Evolutionary conservation across 768 basidiomycete species (phyloP).

Genomic region (Amanita rimosa): DNA sequence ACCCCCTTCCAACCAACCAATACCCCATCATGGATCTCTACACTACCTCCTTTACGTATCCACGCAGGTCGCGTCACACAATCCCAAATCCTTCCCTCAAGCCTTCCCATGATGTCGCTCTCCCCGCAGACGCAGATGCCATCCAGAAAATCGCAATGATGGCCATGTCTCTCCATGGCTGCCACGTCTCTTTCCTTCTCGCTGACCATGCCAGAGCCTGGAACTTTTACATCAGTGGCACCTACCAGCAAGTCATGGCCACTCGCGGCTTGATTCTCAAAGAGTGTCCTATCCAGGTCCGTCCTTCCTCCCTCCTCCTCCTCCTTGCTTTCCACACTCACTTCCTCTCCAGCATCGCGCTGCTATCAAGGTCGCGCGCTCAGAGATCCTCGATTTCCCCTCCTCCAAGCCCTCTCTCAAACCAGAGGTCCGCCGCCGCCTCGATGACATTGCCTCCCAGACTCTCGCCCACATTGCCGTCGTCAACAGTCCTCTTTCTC

Average conservation of each 20-base stretch:
- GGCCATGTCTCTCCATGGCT: conserved; percentile 72
- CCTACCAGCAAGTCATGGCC: conserved; percentile 87
- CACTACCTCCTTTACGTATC: conserved; percentile 89
- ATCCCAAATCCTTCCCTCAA: conserved; percentile 32
- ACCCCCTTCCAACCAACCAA: conserved; percentile 37
- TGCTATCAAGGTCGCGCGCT: conserved; percentile 82
- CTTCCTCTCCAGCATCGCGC: conserved; percentile 53
- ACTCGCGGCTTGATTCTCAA: conserved; percentile 84
- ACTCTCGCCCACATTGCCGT: conserved; percentile 92
- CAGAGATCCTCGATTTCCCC: conserved; percentile 84
- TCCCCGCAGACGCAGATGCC: conserved; percentile 51
- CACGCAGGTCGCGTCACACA: conserved; percentile 66
- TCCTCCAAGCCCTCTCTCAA: conserved; percentile 73
- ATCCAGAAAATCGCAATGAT: conserved; percentile 71
- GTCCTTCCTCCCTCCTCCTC: conserved; percentile 10
- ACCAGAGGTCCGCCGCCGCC: conserved; percentile 65
- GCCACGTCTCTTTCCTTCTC: conserved; percentile 71
- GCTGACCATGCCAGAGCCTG: conserved; percentile 64
- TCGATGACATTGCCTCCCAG: conserved; percentile 92
- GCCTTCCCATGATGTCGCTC: conserved; percentile 24
- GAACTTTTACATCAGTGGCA: conserved; percentile 87
- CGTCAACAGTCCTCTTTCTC: conserved; percentile 71
- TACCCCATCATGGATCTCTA: conserved; percentile 80
- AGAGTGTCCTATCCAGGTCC: conserved; percentile 79
- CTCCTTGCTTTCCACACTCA: background rate